Evolutionary conservation across 1,284 basidiomycete genomes (phyloP), one percentile per base, ranked within the genome.

Genomic region (Irpex sp.): DNA sequence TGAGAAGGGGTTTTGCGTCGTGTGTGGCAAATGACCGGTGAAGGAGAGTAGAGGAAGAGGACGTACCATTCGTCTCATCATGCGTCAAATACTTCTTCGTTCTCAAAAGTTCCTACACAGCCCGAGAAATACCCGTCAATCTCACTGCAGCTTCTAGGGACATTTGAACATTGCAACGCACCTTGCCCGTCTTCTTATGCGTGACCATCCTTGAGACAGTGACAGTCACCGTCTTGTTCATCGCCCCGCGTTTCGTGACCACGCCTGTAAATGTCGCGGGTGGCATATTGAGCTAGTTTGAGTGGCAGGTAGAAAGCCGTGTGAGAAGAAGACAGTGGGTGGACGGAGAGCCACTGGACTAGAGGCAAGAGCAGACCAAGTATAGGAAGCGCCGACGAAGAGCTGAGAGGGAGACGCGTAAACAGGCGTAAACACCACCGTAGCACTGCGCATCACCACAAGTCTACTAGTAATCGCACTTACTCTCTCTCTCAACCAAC

Each of bases 181-280:
- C 90, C 80, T 93, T 93, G 67, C 86, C 83, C 8, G 90, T 91
- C 55, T 83, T 69, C 64, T 82, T 81, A 69, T 93, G 89, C 23
- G 83, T 73, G 48, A 87, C 77, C 76, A 79, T 84, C 61, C 90
- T 82, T 28, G 87, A 85, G 16, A 93, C 88, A 1, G 86, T 86
- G 49, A 93, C 89, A 0, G 91, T 93, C 16, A 82, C 90, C 0
- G 90, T 93, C 70, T 92, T 92, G 61, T 85, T 80, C 90, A 93
- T 93, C 67, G 78, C 83, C 12, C 90, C 90, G 18, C 82, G 86
- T 73, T 90, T 91, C 23, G 88, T 87, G 28, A 93, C 91, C 47
- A 85, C 69, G 8, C 90, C 90, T 23, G 79, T 79, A 61, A 92
- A 81, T n/a, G 84, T 74, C 82, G 91, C 86, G 21, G 90, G 89